Conservation (phyloP, 2,329 filamentous ascomycete genomes). For the Aspergillus spinulosporus region DNA sequence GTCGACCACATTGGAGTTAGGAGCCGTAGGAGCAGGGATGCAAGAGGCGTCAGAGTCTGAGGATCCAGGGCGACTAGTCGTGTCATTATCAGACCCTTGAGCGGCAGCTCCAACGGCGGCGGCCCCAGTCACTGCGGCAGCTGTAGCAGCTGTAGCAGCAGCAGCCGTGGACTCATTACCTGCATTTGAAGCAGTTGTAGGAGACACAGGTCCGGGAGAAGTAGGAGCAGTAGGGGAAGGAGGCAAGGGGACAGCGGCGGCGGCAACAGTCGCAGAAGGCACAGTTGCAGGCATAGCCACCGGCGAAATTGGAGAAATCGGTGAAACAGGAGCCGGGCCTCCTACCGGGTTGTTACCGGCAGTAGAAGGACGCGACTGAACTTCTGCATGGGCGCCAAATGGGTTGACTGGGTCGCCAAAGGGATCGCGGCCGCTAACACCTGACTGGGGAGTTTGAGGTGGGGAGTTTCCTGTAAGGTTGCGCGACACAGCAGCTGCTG, state of each 20-base stretch:
- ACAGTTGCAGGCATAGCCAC: not conserved
- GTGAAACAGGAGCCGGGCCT: not conserved
- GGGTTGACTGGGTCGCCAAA: conserved; percentile 65
- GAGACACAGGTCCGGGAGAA: conserved; percentile 21
- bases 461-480: conserved; percentile 37
- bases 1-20: conserved; percentile 27
- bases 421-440: conserved; percentile 44
- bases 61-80: conserved; percentile 24
- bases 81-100: conserved; percentile 23
- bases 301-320: not conserved
- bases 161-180: conserved; percentile 37
- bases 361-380: conserved; percentile 27
- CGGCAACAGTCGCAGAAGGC: not conserved
- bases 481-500: conserved; percentile 29
- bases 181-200: conserved; percentile 31
- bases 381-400: conserved; percentile 64
- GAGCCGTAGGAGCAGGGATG: conserved; percentile 24
- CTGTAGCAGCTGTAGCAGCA: conserved; percentile 41
- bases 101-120: conserved; percentile 41
- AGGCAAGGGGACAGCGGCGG: conserved; percentile 34
- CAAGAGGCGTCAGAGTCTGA: conserved; percentile 24
- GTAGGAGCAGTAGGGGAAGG: conserved; percentile 43
- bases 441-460: conserved; percentile 42
- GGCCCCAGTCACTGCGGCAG: conserved; percentile 40
- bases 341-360: conserved; percentile 1